Percentiles rank a stretch among this genome's conserved stretches.
Evolutionary conservation across 257 asterid species (phyloP).

Genomic region (Ajuga chamaepitys): DNA sequence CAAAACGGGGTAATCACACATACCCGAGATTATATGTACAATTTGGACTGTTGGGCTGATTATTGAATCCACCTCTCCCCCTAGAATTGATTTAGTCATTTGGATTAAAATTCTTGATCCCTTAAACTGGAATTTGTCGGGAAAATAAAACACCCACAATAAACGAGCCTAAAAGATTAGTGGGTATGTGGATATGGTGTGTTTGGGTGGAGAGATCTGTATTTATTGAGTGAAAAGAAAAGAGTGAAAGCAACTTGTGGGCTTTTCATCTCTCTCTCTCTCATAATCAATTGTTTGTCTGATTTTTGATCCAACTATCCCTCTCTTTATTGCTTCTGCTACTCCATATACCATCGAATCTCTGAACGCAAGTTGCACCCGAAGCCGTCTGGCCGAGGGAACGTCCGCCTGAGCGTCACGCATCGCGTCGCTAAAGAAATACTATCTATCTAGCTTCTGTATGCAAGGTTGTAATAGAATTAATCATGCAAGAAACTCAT

Average conservation of each 20-base stretch:
- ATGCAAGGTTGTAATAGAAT: neutral
- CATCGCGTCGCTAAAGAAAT: constrained; percentile 4
- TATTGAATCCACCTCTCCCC: no score
- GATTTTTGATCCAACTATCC: constrained; percentile 18
- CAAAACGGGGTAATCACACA: no score
- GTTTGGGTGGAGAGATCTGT: constrained; percentile 18
- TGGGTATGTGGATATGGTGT: constrained; percentile 26
- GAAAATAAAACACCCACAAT: no score
- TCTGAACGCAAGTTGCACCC: no score
- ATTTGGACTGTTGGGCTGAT: no score
- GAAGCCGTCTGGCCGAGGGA: no score
- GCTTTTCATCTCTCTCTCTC: constrained; percentile 33
- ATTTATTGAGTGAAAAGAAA: constrained; percentile 35
- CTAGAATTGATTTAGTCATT: no score
- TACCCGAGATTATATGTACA: no score
- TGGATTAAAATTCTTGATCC: no score
- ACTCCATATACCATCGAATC: constrained; percentile 20
- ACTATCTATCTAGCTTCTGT: constrained; percentile 18
- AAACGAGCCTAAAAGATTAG: no score
- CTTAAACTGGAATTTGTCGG: no score
- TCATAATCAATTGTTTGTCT: constrained; percentile 29
- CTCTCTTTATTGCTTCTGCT: constrained; percentile 20
- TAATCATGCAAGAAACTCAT: constrained; percentile 25
- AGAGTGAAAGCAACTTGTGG: constrained; percentile 37
- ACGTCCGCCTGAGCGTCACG: no score